A percentile compares a stretch with the other conserved stretches of the same genome.
Conservation (phyloP, 169 alveolate species). For the Cystoisospora suis region DNA sequence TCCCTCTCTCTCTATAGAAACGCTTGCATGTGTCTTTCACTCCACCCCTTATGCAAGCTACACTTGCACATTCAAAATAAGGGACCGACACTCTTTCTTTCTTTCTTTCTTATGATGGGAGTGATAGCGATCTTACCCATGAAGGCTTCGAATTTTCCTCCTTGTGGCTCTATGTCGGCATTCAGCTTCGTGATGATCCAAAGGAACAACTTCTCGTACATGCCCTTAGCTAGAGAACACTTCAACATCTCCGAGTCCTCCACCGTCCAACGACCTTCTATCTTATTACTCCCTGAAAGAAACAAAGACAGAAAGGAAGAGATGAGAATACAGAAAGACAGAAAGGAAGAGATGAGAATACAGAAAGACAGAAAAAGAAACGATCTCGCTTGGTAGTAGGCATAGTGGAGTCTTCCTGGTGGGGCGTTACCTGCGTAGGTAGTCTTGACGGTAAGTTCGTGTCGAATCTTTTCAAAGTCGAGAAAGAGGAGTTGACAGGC, state of each 20-base stretch:
- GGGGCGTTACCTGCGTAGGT: conserved; percentile 75
- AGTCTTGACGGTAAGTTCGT: conserved; percentile 80
- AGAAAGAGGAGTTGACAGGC: conserved; percentile 85
- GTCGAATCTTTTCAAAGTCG: conserved; percentile 75
- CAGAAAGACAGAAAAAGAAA: neutral
- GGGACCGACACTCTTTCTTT: too few relatives aligned
- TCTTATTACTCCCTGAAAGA: conserved; percentile 80
- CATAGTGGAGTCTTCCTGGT: neutral
- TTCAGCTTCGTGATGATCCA: conserved; percentile 94
- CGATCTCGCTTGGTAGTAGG: neutral
- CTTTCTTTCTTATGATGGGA: too few relatives aligned
- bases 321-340: neutral
- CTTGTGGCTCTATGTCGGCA: conserved; percentile 87
- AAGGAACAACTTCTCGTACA: conserved; percentile 94
- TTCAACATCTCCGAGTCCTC: conserved; percentile 86
- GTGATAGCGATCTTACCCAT: conserved; percentile 93
- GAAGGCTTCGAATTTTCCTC: conserved; percentile 79
- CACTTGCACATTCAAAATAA: too few relatives aligned
- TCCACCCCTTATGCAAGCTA: too few relatives aligned
- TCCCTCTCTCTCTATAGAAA: too few relatives aligned
- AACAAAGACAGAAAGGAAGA: neutral
- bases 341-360: neutral
- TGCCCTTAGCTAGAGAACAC: conserved; percentile 92
- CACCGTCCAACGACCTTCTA: conserved; percentile 86
- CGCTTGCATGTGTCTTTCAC: too few relatives aligned